Conservation (phyloP, 2,329 filamentous ascomycete genomes). For the Cytospora piceae region DNA sequence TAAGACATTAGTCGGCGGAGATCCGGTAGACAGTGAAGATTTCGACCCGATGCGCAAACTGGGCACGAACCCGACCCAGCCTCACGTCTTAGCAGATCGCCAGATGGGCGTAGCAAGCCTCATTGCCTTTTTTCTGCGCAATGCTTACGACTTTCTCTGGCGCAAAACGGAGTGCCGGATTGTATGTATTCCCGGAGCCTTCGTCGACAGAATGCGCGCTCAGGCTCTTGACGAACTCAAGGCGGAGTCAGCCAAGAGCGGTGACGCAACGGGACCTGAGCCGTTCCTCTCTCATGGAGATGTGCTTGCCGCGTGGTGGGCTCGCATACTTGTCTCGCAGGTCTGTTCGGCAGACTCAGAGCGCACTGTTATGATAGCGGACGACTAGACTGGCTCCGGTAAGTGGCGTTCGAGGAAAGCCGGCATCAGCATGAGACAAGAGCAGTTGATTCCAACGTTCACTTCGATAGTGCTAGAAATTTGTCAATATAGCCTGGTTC, state of each 20-base stretch:
- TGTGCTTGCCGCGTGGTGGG: not conserved
- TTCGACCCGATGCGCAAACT: slow-evolving; percentile 38
- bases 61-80: slow-evolving; percentile 34
- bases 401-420: not conserved
- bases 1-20: slow-evolving; percentile 30
- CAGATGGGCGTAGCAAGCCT: slow-evolving; percentile 34
- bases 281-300: not conserved
- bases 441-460: not conserved
- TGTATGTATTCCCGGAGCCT: slow-evolving; percentile 16
- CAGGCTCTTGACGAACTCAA: not conserved
- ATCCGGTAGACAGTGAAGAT: slow-evolving; percentile 18
- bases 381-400: not conserved
- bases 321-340: not conserved
- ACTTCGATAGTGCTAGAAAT: not conserved
- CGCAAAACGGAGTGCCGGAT: slow-evolving; percentile 6
- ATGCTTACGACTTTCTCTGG: slow-evolving; percentile 1
- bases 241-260: not conserved
- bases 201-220: not conserved
- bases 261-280: not conserved
- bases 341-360: not conserved
- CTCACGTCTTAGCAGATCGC: slow-evolving; percentile 32
- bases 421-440: not conserved
- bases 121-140: slow-evolving; percentile 37
- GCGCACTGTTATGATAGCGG: not conserved
- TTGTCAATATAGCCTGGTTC: too few relatives aligned